Conservation (phyloP, 2,329 filamentous ascomycete genomes). For the Daldinia eschscholtzii region DNA sequence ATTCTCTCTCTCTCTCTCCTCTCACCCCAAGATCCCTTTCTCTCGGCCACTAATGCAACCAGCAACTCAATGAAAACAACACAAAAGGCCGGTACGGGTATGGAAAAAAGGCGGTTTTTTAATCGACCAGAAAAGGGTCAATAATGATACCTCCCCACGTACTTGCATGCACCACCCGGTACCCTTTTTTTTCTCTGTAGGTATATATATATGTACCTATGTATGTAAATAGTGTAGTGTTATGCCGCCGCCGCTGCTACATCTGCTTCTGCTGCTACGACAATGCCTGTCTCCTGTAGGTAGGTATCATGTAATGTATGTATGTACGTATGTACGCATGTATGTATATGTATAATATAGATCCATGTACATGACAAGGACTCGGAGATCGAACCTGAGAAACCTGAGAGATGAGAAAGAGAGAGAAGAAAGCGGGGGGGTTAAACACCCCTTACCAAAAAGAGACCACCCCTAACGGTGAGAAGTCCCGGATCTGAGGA, state of each 20-base stretch:
- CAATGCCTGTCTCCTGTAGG: conserved; percentile 51
- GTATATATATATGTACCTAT: background rate
- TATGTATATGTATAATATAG: conserved; percentile 35
- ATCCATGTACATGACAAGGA: conserved; percentile 52
- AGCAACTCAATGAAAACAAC: conserved; percentile 53
- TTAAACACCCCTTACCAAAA: conserved; percentile 21
- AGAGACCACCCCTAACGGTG: conserved; percentile 31
- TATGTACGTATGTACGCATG: conserved; percentile 50
- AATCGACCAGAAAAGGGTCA: conserved; percentile 43
- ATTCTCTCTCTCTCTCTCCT: conserved; percentile 2
- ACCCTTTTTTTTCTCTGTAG: background rate
- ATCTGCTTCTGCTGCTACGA: conserved; percentile 46
- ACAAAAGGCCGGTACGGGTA: conserved; percentile 50
- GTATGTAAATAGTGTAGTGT: background rate
- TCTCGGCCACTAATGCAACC: conserved; percentile 57
- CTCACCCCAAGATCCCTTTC: conserved; percentile 45
- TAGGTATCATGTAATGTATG: conserved; percentile 23
- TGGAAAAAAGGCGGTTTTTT: conserved; percentile 48
- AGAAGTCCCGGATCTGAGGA: conserved; percentile 42
- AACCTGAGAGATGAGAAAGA: conserved; percentile 41
- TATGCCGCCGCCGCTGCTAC: background rate
- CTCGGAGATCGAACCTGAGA: conserved; percentile 46
- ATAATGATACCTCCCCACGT: conserved; percentile 50
- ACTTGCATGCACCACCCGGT: conserved; percentile 52
- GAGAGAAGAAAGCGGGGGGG: conserved; percentile 1